Conservation (phyloP, 192 early-diverging fungal genomes). For the Coemansia sp. region DNA sequence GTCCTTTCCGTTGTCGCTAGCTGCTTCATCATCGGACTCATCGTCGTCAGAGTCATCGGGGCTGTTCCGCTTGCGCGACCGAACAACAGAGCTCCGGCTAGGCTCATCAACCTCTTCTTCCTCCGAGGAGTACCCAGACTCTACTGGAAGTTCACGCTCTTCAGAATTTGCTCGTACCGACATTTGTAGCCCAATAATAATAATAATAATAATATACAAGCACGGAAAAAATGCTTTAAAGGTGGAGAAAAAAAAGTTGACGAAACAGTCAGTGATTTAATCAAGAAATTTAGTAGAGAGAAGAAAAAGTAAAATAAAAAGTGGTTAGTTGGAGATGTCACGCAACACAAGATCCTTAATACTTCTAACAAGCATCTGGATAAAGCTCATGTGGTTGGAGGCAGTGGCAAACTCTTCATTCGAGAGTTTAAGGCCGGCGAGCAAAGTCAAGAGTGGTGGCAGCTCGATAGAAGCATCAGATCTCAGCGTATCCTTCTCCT, state of each 20-base stretch:
- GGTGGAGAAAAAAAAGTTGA: not conserved
- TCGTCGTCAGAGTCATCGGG: conserved; percentile 8
- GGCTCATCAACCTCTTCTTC: conserved; percentile 20
- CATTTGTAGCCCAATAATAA: not conserved
- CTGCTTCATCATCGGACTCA: conserved; percentile 2
- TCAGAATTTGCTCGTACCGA: not conserved
- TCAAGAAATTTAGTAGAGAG: conserved; percentile 6
- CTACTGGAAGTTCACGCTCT: not conserved
- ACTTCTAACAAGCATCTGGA: conserved; percentile 53
- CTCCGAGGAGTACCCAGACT: not conserved
- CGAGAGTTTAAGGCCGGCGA: conserved; percentile 44
- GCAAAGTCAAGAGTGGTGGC: conserved; percentile 39
- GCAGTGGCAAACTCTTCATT: conserved; percentile 34
- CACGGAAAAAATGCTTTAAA: not conserved
- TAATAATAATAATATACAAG: not conserved
- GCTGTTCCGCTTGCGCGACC: conserved; percentile 7
- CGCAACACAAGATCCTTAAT: conserved; percentile 54
- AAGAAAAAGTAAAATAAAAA: not conserved
- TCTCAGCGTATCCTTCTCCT: conserved; percentile 43
- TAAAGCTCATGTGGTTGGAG: conserved; percentile 43
- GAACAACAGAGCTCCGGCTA: conserved; percentile 13
- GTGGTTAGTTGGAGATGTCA: conserved; percentile 26
- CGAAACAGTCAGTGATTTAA: not conserved
- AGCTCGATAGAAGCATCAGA: conserved; percentile 47
- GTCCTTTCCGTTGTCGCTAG: conserved; percentile 4